Percentiles rank a stretch among this genome's conserved stretches.
phyloP scores from a whole-genome alignment of 2,329 filamentous ascomycete genomes.

The Gyromitra esculenta region DNA sequence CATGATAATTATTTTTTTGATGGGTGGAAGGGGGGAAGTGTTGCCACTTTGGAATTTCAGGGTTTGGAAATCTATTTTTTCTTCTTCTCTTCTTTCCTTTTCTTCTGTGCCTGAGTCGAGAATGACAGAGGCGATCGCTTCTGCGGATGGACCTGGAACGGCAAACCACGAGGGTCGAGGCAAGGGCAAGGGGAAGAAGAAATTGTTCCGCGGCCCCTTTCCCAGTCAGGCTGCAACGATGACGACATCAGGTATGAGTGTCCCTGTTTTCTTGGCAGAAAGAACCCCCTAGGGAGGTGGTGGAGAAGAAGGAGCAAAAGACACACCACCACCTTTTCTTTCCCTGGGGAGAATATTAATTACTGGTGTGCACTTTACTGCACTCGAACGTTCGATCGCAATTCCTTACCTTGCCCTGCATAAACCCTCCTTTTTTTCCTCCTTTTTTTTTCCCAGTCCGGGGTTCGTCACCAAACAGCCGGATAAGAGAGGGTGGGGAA shows the following conservation, averaged over 20 bases:
- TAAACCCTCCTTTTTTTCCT: background rate
- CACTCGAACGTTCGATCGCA: slow-evolving; percentile 44
- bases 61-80: background rate
- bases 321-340: background rate
- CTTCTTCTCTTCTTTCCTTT: slow-evolving; percentile 1
- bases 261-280: slow-evolving; percentile 25
- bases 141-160: slow-evolving; percentile 1
- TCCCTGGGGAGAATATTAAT: background rate
- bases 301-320: background rate
- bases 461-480: slow-evolving; percentile 36
- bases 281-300: background rate
- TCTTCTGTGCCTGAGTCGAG: slow-evolving; percentile 2
- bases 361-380: slow-evolving; percentile 8
- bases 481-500: slow-evolving; percentile 17
- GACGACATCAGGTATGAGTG: slow-evolving; percentile 24
- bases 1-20: no score
- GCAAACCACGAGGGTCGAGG: slow-evolving; percentile 6
- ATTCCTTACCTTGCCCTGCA: slow-evolving; percentile 44
- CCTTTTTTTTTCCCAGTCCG: no score
- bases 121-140: slow-evolving; percentile 26
- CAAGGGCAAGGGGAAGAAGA: background rate
- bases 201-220: slow-evolving; percentile 10
- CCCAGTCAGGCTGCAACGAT: slow-evolving; percentile 6
- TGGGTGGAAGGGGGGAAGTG: background rate
- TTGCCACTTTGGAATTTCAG: slow-evolving; percentile 26